These are phyloP conservation scores for Arachis hypogaea DNA, from an alignment of 306 rosid species.

Conservation along the genomic window DNA sequence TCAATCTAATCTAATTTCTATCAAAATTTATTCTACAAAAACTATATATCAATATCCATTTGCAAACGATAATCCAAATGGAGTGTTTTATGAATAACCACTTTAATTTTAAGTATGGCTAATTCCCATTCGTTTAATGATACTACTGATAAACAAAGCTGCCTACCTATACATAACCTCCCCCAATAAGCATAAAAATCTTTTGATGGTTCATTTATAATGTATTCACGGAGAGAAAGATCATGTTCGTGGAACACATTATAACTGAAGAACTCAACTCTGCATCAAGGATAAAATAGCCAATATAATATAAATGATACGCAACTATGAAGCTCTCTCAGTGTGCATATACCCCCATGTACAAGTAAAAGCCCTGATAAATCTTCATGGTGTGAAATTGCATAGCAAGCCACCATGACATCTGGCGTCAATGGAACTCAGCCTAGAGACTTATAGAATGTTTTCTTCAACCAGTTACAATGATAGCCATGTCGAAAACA, in stretches of 20 bases:
- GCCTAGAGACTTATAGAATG: not conserved
- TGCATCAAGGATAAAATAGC: slow-evolving; percentile 19
- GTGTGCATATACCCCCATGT: not conserved
- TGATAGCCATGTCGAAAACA: slow-evolving; percentile 62
- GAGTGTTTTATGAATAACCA: too few species aligned
- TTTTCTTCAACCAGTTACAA: slow-evolving; percentile 32
- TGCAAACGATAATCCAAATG: too few species aligned
- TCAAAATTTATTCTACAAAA: too few species aligned
- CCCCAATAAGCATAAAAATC: not conserved
- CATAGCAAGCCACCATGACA: slow-evolving; percentile 17
- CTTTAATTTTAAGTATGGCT: too few species aligned
- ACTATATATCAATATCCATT: too few species aligned
- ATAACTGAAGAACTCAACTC: not conserved
- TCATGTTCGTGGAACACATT: not conserved
- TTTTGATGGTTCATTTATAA: not conserved
- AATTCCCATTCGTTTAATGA: too few species aligned
- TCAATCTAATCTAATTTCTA: too few species aligned
- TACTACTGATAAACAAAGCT: too few species aligned
- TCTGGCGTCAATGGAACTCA: slow-evolving; percentile 18
- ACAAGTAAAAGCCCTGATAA: not conserved
- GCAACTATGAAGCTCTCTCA: slow-evolving; percentile 2
- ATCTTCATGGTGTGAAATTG: slow-evolving; percentile 20
- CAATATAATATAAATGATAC: not conserved
- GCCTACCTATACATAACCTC: too few species aligned
- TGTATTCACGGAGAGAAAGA: not conserved